phyloP scores from a whole-genome alignment of 208 protist genomes.

The Wallacemonas sp. region DNA sequence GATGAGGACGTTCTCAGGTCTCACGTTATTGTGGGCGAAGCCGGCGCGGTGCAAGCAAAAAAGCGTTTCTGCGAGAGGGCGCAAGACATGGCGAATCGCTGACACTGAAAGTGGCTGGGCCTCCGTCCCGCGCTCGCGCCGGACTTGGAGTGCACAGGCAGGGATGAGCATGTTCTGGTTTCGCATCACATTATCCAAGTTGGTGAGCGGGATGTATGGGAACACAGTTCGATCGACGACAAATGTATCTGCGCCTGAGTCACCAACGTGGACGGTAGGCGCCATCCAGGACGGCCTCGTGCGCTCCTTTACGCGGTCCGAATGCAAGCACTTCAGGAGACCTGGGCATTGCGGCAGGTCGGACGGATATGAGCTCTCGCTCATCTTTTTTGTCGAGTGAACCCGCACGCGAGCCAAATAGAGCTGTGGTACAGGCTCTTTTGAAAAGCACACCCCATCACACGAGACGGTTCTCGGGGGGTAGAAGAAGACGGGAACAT shows the following conservation, averaged over 20 bases:
- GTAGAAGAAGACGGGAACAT: conserved; percentile 4
- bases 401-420: not conserved
- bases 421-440: not conserved
- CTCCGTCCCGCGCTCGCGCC: conserved; percentile 3
- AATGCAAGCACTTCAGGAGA: conserved; percentile 6
- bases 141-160: not conserved
- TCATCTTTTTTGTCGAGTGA: not conserved
- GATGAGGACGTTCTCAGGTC: conserved; percentile 24
- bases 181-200: not conserved
- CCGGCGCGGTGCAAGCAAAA: conserved; percentile 22
- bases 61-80: conserved; percentile 19
- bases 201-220: not conserved
- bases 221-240: conserved; percentile 10
- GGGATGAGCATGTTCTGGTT: conserved; percentile 4
- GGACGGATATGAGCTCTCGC: not conserved
- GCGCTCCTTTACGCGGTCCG: not conserved
- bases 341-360: conserved; percentile 12
- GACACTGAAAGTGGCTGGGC: conserved; percentile 11
- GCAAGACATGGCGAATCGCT: conserved; percentile 24
- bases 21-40: conserved; percentile 27
- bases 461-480: conserved; percentile 7
- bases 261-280: not conserved
- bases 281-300: not conserved
- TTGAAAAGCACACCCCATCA: conserved; percentile 5
- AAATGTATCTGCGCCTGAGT: not conserved